Base-by-base conservation (phyloP, 192 early-diverging fungal species). In the Rhizoclosmatium globosum region DNA sequence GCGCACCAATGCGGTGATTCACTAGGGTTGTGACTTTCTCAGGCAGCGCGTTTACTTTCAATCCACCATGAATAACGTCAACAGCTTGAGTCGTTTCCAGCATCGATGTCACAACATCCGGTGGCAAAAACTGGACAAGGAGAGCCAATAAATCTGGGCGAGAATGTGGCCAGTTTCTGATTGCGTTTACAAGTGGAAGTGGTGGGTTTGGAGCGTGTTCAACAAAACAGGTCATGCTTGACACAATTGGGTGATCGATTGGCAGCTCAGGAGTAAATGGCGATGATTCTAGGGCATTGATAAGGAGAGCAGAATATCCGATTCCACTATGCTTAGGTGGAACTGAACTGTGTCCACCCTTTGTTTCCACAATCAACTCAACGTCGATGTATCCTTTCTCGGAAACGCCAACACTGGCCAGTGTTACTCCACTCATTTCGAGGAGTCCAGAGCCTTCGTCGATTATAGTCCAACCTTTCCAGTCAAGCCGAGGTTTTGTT, bases 11-110 rank as follows among this genome's bases (percentile, higher is more conserved):
- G 21, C 85, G 80, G 62, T 86, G 79, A 82, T 86, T 86, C 50
- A 84, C 73, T 1, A 68, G 2, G 4, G 79, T 77, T 15, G 66
- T 59, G 9, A 69, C 65, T 7, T 60, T 47, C 58, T 84, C 83
- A 3, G 85, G 85, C 43, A 86, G 81, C 1, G 83, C 82, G 50
- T 86, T 86, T 15, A 82, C 78, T 75, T 86, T 86, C 42, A 83
- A 76, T 44, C 87, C 87, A 11, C 87, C 87, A 23, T 64, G 15
- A 42, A 88, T 82, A 47, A 88, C 71, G 62, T 86, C 85, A 2
- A 83, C 79, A 3, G 87, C 87, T 70, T 86, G 84, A 21, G 81
- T 71, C 4, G 87, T 86, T 1, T 19, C 65, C 70, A 87, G 76
- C 66, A 78, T 42, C 19, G 71, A 71, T 47, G 46, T 65, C 71